Evolutionary conservation across 2,329 filamentous ascomycete genomes (phyloP), one percentile per base, ranked within the genome.

Genomic region (Cladosporium sp.): DNA sequence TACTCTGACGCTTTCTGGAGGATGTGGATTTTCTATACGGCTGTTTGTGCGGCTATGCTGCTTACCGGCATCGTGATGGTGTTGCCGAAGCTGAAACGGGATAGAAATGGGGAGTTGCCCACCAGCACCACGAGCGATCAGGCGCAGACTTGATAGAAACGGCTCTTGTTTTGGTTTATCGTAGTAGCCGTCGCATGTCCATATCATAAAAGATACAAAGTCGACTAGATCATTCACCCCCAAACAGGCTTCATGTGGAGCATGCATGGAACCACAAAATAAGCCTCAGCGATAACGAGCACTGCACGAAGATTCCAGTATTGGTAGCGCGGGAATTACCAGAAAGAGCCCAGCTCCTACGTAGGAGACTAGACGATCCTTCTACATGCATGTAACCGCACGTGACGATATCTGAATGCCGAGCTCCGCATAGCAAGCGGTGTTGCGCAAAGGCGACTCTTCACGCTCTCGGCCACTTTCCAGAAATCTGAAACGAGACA

Each of bases 21-120:
- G 3, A 62, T 62, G 59, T 62, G 59, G 59, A 62, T 52, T n/a
- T 62, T 62, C 59, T 62, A 62, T 15, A 38, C 59, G 21, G 24
- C 44, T 38, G 12, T 62, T 26, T 38, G 59, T 21, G 59, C 44
- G 8, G 18, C 59, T 47, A 62, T 62, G 59, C 15, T 62, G 11
- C n/a, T 62, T 2, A 38, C 51, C 18, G 47, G 44, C 2, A 34
- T 15, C 4, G 21, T 60, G n/a, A 51, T 62, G 28, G 30, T 62
- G 30, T 11, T 62, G 28, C 44, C 44, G 6, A 62, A 62, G 44
- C 21, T 38, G n/a, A 62, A 54, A 32, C 52, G 32, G 21, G 52
- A 32, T 30, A n/a, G 28, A 12, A 21, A 32, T 4, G 10, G 32
- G 52, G 32, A 10, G 26, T 5, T 32, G 52, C 18, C 52, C 3